Evolutionary conservation across 441 rosid genomes (phyloP), one percentile per base, ranked within the genome.

Genomic region (Manihot esculenta): DNA sequence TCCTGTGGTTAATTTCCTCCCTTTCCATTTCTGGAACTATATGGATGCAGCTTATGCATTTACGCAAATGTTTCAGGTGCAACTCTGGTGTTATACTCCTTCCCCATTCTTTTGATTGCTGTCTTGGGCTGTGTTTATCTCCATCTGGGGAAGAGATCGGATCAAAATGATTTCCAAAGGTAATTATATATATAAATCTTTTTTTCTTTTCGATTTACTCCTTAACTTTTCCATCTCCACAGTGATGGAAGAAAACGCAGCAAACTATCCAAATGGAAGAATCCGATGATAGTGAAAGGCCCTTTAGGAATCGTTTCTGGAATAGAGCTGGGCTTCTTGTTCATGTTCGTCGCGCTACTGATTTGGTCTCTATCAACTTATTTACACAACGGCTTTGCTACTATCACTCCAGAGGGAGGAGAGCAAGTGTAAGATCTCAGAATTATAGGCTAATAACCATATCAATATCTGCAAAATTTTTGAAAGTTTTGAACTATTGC

Each of bases 271-370:
- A n/a, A n/a, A 27, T 81, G 78, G 86, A 77, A 42, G 63, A 66
- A 67, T 53, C 85, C 87, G 0, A 83, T 68, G 69, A 53, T 87
- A 1, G 83, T 81, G 60, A 84, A 75, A 79, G 85, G 82, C 3
- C 87, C 90, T 23, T 62, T 87, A 0, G 92, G 92, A 30, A 80
- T 84, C 17, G 84, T 87, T 60, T 74, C 86, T 2, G 70, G 77
- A 48, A 74, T 57, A 44, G 90, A 85, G 69, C 42, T 87, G 4
- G 57, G 73, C 3, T 85, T 89, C 70, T 61, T 78, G 48, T 49
- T 56, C 10, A 84, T 89, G 91, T 84, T 87, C 70, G 3, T 78
- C 44, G 77, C 81, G 18, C 73, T 85, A 3, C 41, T 86, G 42
- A 63, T 73, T 44, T 89, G 89, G 94, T 83, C 89, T 47, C 59